Base-by-base conservation (phyloP, 73 alveolate species). In the Paramecium sonneborni region DNA sequence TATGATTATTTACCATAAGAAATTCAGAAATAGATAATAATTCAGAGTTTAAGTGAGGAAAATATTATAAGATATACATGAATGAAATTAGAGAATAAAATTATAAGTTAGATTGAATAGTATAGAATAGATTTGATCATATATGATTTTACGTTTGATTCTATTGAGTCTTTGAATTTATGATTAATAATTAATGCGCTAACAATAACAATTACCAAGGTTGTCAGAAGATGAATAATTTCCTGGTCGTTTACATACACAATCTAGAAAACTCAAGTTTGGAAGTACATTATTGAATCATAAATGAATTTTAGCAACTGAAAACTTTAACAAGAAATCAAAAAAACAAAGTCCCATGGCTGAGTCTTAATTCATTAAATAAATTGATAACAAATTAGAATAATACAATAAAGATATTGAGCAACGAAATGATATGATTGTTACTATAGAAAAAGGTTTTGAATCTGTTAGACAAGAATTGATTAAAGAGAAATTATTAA, bases 171-270 rank as follows among this genome's bases (percentile, higher is more conserved):
- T 18, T 79, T 79, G 90, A 79, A 18, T 37, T 62, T 62, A 62
- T 62, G 44, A 30, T 30, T 62, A 62, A 21, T 21, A 74, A 15
- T 52, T 52, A 52, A 52, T 52, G 68, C 68, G 68, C 68, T 52
- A 52, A 52, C 68, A 39, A 37, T 32, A 74, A 37, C 20, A 74
- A 74, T 8, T 74, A 32, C 87, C 56, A 37, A 11, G 87, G 37
- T n/a, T 39, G 18, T 24, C 32, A 74, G 87, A 52, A 18, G 68
- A 74, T 74, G 87, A 74, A 3, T 32, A 74, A 37, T 74, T 37
- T 37, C 87, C 87, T 15, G 87, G 87, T 9, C 87, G 87, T 2
- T 20, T 74, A n/a, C 87, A 74, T 37, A 74, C 87, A 21, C 56
- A 37, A 37, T 74, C 56, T 23, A 5, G 57, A 35, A 74, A 74